Conservation (phyloP, 106 monocot genomes). For the Cymbidium sinense region DNA sequence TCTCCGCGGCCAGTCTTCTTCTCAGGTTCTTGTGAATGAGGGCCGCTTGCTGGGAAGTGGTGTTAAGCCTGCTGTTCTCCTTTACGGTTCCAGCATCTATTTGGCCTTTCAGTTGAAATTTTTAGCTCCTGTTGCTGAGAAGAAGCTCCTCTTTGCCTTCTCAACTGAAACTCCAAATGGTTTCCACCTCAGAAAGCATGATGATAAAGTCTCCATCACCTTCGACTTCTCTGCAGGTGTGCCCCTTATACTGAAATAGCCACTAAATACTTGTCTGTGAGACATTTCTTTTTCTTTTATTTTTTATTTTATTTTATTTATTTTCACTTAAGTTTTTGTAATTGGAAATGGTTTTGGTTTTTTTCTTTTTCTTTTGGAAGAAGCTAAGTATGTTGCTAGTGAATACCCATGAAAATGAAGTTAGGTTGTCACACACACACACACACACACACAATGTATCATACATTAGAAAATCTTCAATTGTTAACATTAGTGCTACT, state of each 20-base stretch:
- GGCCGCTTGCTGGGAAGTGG: conserved; percentile 28
- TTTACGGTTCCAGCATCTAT: conserved; percentile 50
- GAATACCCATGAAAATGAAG: too few species aligned
- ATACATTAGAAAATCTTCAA: too few species aligned
- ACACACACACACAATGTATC: too few species aligned
- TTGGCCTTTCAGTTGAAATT: conserved; percentile 61
- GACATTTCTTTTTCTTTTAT: too few species aligned
- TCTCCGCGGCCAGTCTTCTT: conserved; percentile 35
- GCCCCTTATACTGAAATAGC: not conserved
- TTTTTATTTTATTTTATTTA: too few species aligned
- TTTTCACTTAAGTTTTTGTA: too few species aligned
- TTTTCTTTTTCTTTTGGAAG: too few species aligned
- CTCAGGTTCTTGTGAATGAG: conserved; percentile 34
- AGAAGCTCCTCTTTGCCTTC: conserved; percentile 43
- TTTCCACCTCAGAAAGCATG: conserved; percentile 36
- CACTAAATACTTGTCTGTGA: too few species aligned
- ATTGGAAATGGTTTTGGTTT: too few species aligned
- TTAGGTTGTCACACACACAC: too few species aligned
- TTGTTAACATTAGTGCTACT: too few species aligned
- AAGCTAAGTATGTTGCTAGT: too few species aligned
- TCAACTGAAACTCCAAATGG: conserved; percentile 28
- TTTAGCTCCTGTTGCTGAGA: conserved; percentile 20
- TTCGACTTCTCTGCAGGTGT: conserved; percentile 66
- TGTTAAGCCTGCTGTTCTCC: conserved; percentile 31
- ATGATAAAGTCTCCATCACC: conserved; percentile 50